Percentiles rank a stretch among this genome's conserved stretches.
These are phyloP conservation scores for Podospora australis DNA, from an alignment of 495 filamentous ascomycete species.

Conservation along the genomic window DNA sequence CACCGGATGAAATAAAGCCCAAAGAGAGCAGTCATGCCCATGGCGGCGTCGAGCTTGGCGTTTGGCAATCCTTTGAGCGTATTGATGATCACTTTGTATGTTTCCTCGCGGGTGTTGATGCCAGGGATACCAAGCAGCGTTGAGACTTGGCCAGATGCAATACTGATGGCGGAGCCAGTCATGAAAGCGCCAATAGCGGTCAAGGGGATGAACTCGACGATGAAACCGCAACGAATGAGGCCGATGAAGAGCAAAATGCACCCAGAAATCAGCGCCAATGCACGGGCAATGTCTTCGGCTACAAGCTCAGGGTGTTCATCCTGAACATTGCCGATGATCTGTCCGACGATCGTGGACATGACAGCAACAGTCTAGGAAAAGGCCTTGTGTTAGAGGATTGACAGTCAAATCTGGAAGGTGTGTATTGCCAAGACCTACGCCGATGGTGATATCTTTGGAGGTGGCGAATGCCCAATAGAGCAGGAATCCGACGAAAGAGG, in stretches of 20 bases:
- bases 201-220: conserved; percentile 49
- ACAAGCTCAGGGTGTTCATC: conserved; percentile 34
- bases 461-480: conserved; percentile 65
- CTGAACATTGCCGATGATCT: conserved; percentile 56
- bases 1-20: conserved; percentile 44
- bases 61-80: conserved; percentile 41
- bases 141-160: conserved; percentile 45
- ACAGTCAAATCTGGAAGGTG: background rate
- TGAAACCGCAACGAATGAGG: conserved; percentile 40
- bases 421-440: conserved; percentile 42
- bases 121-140: conserved; percentile 41
- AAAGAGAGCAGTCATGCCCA: conserved; percentile 46
- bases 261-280: conserved; percentile 42
- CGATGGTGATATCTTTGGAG: conserved; percentile 64
- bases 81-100: conserved; percentile 48
- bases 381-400: background rate
- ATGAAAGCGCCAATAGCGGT: conserved; percentile 49
- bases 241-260: conserved; percentile 43
- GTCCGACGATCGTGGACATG: conserved; percentile 83
- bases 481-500: conserved; percentile 59
- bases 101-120: conserved; percentile 42
- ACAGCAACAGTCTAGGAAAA: conserved; percentile 77
- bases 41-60: conserved; percentile 44
- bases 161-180: conserved; percentile 48
- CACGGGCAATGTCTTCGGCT: conserved; percentile 35